Evolutionary conservation across 139 green algal genomes (phyloP), one percentile per base, ranked within the genome.

Genomic region (Monoraphidium neglectum): DNA sequence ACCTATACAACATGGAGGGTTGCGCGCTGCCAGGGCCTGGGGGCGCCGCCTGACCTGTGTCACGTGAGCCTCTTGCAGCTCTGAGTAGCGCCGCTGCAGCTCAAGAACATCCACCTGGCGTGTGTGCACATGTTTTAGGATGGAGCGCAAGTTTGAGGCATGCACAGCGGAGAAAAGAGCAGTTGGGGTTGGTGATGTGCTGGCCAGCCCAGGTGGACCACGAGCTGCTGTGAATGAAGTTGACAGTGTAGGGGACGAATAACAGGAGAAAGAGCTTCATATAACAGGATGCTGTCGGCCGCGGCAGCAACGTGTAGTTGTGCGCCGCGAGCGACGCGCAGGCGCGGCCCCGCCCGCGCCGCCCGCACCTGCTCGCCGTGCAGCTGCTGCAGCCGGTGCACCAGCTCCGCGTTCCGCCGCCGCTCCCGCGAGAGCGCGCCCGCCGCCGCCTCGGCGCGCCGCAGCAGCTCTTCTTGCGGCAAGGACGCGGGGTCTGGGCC

Each of bases 331-430:
- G n/a, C n/a, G n/a, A n/a, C n/a, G n/a, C n/a, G n/a, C n/a, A n/a
- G n/a, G n/a, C n/a, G n/a, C n/a, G n/a, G n/a, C n/a, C n/a, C n/a
- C n/a, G n/a, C n/a, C n/a, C n/a, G n/a, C n/a, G n/a, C n/a, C 36
- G 10, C 4, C 21, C 67, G 10, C 32, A 81, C 80, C 70, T 89
- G 84, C 68, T 89, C 84, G 26, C 35, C 69, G 16, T 92, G 88
- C 76, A 90, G 74, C 80, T 90, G 83, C 82, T 88, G 82, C 78
- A 90, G 79, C 24, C 84, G 63, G 63, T 91, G 75, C 51, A 98
- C 94, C 49, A 98, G 87, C 84, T 98, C 95, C 1, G 71, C 85
- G 70, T 99, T 98, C 28, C 95, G 87, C 62, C 82, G 62, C 33
- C 95, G 84, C 69, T 93, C 78, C 51, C 89, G 83, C 53, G 96